Percentiles rank a stretch among this genome's conserved stretches.
Evolutionary conservation across 306 rosid genomes (phyloP).

Genomic region (Spatholobus suberectus): DNA sequence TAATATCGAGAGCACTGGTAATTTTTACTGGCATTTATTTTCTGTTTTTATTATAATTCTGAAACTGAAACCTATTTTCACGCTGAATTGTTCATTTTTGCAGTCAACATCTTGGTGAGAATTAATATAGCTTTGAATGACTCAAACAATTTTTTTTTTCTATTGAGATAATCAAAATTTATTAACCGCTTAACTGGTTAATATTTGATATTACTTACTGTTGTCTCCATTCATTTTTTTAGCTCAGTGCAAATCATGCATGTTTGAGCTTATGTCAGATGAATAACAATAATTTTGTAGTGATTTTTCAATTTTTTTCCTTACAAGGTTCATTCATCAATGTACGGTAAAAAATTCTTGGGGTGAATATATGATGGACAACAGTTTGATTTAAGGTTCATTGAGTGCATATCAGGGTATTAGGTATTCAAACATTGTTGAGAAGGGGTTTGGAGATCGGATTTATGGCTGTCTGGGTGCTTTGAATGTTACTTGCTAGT

Average conservation of each 20-base stretch:
- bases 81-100: conserved; percentile 28
- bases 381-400: neutral
- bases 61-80: conserved; percentile 1
- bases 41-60: neutral
- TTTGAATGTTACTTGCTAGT: neutral
- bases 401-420: neutral
- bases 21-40: conserved; percentile 31
- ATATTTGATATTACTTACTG: neutral
- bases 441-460: neutral
- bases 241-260: neutral
- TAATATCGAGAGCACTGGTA: conserved; percentile 97
- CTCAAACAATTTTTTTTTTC: neutral
- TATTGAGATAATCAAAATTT: neutral
- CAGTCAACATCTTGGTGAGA: neutral
- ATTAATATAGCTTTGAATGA: neutral
- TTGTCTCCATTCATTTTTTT: neutral
- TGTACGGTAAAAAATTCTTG: neutral
- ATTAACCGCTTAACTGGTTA: neutral
- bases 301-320: neutral
- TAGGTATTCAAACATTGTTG: neutral
- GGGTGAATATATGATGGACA: neutral
- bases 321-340: neutral
- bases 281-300: neutral
- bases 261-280: conserved; percentile 13
- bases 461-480: neutral